Evolutionary conservation across 2,329 filamentous ascomycete species (phyloP), one percentile per base, ranked within the genome.

Genomic region (Aspergillus awamori): DNA sequence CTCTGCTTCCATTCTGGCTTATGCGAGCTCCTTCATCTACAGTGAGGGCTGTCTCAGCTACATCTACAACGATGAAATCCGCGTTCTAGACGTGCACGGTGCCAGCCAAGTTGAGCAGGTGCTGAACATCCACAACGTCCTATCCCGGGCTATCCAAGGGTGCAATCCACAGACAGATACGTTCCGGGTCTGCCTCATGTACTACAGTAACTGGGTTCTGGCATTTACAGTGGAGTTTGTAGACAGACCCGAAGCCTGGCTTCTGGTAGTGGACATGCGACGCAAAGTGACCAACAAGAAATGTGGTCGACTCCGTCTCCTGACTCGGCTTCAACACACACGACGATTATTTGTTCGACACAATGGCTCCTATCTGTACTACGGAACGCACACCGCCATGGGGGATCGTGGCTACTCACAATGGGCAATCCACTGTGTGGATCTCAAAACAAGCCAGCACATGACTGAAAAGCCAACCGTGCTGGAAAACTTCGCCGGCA

Each of bases 281-380:
- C 67, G 28, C 11, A 65, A 63, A 22, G 62, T 63, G 33, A 60
- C 56, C 15, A 61, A 61, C 13, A 57, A 51, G 17, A 69, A 63
- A 26, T 69, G 71, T 5, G 67, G 72, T 30, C 72, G 75, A 24
- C 63, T 87, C 15, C 67, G 85, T 2, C 73, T 82, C 11, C 74
- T 71, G 13, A 71, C 72, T 33, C 75, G 59, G 51, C 73, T 87
- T 43, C 69, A 77, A 15, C 82, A 82, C 26, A 80, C 79, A 2
- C 76, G 80, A 28, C 87, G 84, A 62, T 75, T 92, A 1, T 91
- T 92, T 71, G 88, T 89, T 3, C 84, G 89, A 8, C 89, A 91
- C 63, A 86, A 86, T 61, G 68, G 73, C 1, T 69, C 81, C 1
- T 87, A 85, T 70, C 79, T 93, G 2, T 89, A 88, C 68, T 89